A percentile compares a stretch with the other conserved stretches of the same genome.
These are phyloP conservation scores for Penicillium sp. DNA, from an alignment of 2,329 filamentous ascomycete genomes.

Conservation along the genomic window DNA sequence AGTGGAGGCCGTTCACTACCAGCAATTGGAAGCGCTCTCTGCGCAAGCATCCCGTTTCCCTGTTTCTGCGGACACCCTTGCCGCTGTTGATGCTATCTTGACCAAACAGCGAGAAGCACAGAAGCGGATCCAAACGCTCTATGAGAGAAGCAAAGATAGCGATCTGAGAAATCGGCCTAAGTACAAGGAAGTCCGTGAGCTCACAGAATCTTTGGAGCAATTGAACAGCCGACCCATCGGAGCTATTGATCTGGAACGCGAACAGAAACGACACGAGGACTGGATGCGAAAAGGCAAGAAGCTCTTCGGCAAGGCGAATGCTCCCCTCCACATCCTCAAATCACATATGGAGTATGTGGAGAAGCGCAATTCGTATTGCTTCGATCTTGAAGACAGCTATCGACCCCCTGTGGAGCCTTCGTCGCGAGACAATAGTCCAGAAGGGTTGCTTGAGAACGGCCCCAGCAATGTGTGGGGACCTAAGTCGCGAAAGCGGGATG, in stretches of 20 bases:
- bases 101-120: conserved; percentile 95
- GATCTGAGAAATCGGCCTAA: conserved; percentile 76
- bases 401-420: conserved; percentile 86
- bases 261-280: conserved; percentile 91
- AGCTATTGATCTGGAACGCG: conserved; percentile 86
- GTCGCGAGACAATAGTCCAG: conserved; percentile 71
- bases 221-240: conserved; percentile 89
- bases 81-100: conserved; percentile 80
- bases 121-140: conserved; percentile 76
- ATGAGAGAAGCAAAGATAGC: conserved; percentile 66
- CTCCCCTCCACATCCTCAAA: conserved; percentile 89
- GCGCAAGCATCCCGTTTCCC: conserved; percentile 74
- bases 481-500: conserved; percentile 64
- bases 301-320: conserved; percentile 95
- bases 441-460: conserved; percentile 48
- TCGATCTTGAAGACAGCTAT: conserved; percentile 83
- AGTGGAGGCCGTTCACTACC: conserved; percentile 88
- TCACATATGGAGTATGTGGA: conserved; percentile 91
- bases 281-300: conserved; percentile 99
- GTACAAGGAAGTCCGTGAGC: conserved; percentile 83
- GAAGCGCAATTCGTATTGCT: conserved; percentile 83
- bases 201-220: conserved; percentile 80
- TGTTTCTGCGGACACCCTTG: conserved; percentile 73
- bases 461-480: conserved; percentile 32
- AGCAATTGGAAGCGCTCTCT: conserved; percentile 86